Conservation (phyloP, 2,329 filamentous ascomycete genomes). For the Botrytis sinoallii region DNA sequence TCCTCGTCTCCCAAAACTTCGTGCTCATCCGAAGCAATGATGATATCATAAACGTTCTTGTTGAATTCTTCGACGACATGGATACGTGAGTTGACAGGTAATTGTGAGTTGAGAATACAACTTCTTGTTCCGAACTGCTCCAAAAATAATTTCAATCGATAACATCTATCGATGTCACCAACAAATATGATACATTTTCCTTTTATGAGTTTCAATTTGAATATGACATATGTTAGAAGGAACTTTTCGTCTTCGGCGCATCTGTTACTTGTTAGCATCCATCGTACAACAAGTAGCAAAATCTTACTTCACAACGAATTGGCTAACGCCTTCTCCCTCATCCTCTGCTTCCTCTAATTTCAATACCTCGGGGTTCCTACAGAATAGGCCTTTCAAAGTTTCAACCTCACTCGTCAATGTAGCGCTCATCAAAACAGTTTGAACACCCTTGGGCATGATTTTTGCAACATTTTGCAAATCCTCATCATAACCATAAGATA, state of each 20-base stretch:
- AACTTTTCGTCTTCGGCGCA: slow-evolving; percentile 99
- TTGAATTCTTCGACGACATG: slow-evolving; percentile 98
- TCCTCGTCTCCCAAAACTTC: slow-evolving; percentile 71
- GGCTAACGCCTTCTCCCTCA: slow-evolving; percentile 72
- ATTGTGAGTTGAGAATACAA: slow-evolving; percentile 88
- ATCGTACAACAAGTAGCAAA: not conserved
- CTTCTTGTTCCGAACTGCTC: slow-evolving; percentile 96
- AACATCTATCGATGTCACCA: slow-evolving; percentile 82
- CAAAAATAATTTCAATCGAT: slow-evolving; percentile 88
- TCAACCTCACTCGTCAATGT: slow-evolving; percentile 88
- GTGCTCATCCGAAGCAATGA: slow-evolving; percentile 91
- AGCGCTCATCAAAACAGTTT: slow-evolving; percentile 91
- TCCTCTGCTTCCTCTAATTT: slow-evolving; percentile 81
- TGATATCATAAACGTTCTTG: slow-evolving; percentile 93
- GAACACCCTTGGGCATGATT: slow-evolving; percentile 76
- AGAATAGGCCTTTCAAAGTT: slow-evolving; percentile 80
- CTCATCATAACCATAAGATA: slow-evolving; percentile 92
- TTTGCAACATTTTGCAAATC: slow-evolving; percentile 79
- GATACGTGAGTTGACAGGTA: slow-evolving; percentile 87
- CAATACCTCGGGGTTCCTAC: slow-evolving; percentile 72
- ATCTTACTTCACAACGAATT: slow-evolving; percentile 77
- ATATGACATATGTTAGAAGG: slow-evolving; percentile 85
- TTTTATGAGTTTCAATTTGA: slow-evolving; percentile 90
- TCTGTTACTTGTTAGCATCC: slow-evolving; percentile 41
- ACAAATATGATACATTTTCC: slow-evolving; percentile 88